Base-by-base conservation (phyloP, 2,329 filamentous ascomycete species). In the Coniella lustricola region DNA sequence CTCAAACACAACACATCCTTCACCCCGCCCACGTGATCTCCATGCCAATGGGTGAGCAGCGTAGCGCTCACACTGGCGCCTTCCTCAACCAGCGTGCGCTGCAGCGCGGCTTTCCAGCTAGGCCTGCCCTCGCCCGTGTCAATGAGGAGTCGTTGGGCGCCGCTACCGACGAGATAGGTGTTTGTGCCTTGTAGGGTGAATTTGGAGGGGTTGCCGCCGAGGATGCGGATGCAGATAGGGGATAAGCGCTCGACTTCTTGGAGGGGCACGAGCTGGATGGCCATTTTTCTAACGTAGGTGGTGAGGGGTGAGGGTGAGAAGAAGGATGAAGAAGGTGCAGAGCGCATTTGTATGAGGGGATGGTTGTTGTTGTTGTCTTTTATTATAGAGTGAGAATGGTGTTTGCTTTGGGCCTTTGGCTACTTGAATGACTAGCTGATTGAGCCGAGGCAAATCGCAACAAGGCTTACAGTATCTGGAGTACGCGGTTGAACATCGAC, bases 121-220 rank as follows among this genome's bases (percentile, higher is more conserved):
- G 82, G 78, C 50, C 73, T 78, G 40, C 91, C 93, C 65, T 95
- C 85, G 42, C 87, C 93, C 0, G 90, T 95, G 67, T 98, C 93
- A 60, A 98, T 81, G 18, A 98, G 77, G 50, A 97, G 75, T 9
- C 93, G 82, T 7, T 70, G 67, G 5, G 71, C 64, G 3, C 90
- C 91, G 7, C 77, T 82, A 50, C 93, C 93, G 51, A 98, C 62
- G 16, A 98, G 77, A 65, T 98, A 98, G 31, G 93, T 98, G 66
- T 98, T 98, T 57, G 93, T 96, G 54, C 90, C 84, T 67, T 85
- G 79, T 10, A 85, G 68, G 4, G 79, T 76, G 60, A 82, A 83
- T 72, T 95, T 96, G 62, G 87, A 81, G 12, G 93, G 91, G 66
- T 98, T 98, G 8, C 87, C 89, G 50, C 85, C 93, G 16, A 97